Evolutionary conservation across 192 early-diverging fungal genomes (phyloP).

Genomic region (Cladochytrium replicatum): DNA sequence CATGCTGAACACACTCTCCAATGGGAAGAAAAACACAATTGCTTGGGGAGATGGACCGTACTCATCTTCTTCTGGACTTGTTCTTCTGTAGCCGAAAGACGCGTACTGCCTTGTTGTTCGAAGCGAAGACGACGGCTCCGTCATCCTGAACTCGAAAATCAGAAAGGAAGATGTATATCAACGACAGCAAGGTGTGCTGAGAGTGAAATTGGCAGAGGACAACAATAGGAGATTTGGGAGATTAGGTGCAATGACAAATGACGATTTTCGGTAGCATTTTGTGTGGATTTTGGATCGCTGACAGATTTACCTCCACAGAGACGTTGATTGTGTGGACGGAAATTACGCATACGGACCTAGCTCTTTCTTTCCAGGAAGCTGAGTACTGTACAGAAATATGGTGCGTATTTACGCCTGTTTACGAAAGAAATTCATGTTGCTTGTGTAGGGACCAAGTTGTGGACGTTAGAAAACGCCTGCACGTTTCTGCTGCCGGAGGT

Average conservation of each 20-base stretch:
- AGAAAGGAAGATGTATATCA: slow-evolving; percentile 63
- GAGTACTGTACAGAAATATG: slow-evolving; percentile 77
- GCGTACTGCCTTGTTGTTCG: slow-evolving; percentile 25
- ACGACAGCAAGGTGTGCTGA: slow-evolving; percentile 69
- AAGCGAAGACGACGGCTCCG: slow-evolving; percentile 20
- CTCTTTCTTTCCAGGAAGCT: slow-evolving; percentile 85
- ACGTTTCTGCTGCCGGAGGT: no score
- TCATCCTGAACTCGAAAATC: slow-evolving; percentile 66
- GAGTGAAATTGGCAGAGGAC: background rate
- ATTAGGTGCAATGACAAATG: slow-evolving; percentile 1
- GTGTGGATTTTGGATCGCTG: background rate
- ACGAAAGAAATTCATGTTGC: no score
- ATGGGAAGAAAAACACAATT: no score
- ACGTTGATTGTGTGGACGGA: slow-evolving; percentile 94
- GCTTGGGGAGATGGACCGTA: background rate
- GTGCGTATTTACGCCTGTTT: slow-evolving; percentile 50
- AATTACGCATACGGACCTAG: slow-evolving; percentile 64
- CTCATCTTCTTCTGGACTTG: background rate
- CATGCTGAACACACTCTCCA: no score
- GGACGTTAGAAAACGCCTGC: slow-evolving; percentile 10
- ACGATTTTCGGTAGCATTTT: no score
- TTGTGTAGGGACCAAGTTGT: slow-evolving; percentile 21
- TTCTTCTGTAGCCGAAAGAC: slow-evolving; percentile 12
- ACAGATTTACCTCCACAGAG: slow-evolving; percentile 38
- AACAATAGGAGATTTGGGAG: background rate